Conservation (phyloP, 1,139 yeast species). For the Lodderomyces oxycetoniae region DNA sequence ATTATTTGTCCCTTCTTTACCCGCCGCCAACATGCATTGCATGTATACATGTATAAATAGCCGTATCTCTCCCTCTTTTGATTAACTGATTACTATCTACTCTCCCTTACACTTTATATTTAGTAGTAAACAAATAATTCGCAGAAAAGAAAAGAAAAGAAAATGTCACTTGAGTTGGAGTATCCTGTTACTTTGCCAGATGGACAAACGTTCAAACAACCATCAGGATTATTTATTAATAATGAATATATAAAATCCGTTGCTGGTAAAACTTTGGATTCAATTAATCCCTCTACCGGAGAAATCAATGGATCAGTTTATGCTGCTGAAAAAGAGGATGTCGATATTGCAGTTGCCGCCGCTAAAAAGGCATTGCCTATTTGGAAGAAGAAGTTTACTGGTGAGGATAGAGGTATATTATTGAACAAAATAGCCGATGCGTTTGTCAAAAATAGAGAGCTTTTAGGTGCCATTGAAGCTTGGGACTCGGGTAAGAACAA, state of each 20-base stretch:
- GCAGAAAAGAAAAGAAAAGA: too few species aligned
- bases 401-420: slow-evolving; percentile 49
- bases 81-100: too few species aligned
- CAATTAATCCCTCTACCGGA: slow-evolving; percentile 66
- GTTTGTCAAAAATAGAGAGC: slow-evolving; percentile 52
- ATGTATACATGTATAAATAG: too few species aligned
- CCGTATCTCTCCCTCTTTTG: too few species aligned
- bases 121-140: too few species aligned
- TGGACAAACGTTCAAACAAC: slow-evolving; percentile 54
- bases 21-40: too few species aligned
- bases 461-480: slow-evolving; percentile 65
- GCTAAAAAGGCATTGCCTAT: slow-evolving; percentile 67
- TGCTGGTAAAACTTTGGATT: slow-evolving; percentile 58
- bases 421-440: slow-evolving; percentile 58
- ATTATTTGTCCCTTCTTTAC: too few species aligned
- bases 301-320: slow-evolving; percentile 61
- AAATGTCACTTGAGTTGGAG: slow-evolving; percentile 28
- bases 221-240: slow-evolving; percentile 78
- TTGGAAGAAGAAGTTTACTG: slow-evolving; percentile 40
- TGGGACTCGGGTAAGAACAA: slow-evolving; percentile 79
- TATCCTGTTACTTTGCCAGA: slow-evolving; percentile 50
- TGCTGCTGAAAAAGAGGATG: slow-evolving; percentile 64
- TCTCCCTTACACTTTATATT: too few species aligned
- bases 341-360: slow-evolving; percentile 70
- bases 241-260: slow-evolving; percentile 67